Evolutionary conservation across 23 red algal genomes (phyloP), one percentile per base, ranked within the genome.

Genomic region (Gracilaria vermiculophylla): DNA sequence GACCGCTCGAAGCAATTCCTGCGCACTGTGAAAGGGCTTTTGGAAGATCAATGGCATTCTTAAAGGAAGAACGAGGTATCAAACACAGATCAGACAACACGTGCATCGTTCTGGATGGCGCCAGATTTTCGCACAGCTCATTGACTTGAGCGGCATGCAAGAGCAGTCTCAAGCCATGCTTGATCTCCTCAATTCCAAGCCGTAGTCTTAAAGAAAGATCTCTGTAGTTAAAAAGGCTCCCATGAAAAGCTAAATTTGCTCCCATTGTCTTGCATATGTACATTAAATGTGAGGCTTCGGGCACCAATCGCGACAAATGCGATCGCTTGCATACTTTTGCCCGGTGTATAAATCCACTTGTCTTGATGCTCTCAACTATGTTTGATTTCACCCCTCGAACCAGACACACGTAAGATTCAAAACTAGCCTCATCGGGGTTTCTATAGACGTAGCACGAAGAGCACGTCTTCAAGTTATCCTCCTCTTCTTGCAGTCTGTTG

Each of bases 131-230:
- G 48, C 29, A 17, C 28, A 70, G 14, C 3, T 19, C 48, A 62
- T 21, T 54, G 25, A 70, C 19, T 51, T 85, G 15, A 27, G 61
- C 32, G 19, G 32, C 32, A 16, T 17, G 61, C 23, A 71, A 19
- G 23, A 37, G 27, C 24, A n/a, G 31, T 31, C 17, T 17, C 3
- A 85, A 21, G 20, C 81, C 81, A 51, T 69, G 48, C 10, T 85
- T 62, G 23, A 85, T 37, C 66, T 85, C 81, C 29, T 66, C 29
- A 52, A 85, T 27, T 32, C 81, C 81, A 32, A 85, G 62, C 47
- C 37, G 61, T 13, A 85, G 62, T 28, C 64, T 24, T 33, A 53
- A 36, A 9, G 81, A 53, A 69, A 85, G 40, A 70, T 88, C 84
- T 77, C 84, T 17, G 69, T 77, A 88, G 29, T 88, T 69, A 28